These are phyloP conservation scores for Calonectria crousiana DNA, from an alignment of 2,329 filamentous ascomycete genomes.

Conservation along the genomic window DNA sequence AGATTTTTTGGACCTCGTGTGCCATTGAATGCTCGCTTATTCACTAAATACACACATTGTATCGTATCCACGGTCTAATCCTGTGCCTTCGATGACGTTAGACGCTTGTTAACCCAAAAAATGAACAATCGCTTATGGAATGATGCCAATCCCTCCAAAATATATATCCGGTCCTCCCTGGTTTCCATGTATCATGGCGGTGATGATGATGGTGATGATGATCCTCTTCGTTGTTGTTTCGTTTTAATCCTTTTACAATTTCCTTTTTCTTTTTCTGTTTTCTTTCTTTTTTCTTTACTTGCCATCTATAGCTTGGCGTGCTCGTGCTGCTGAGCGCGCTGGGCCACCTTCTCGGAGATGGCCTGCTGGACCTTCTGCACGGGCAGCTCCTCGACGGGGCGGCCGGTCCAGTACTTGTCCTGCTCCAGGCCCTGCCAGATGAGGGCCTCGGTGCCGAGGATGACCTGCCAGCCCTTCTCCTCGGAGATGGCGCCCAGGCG, in stretches of 20 bases:
- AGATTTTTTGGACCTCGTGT: background rate
- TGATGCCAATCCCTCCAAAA: conserved; percentile 7
- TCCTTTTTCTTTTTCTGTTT: background rate
- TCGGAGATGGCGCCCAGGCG: conserved; percentile 72
- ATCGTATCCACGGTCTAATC: background rate
- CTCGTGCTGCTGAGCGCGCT: conserved; percentile 34
- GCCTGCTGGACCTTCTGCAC: conserved; percentile 40
- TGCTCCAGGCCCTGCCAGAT: conserved; percentile 84
- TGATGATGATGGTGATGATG: background rate
- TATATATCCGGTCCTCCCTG: background rate
- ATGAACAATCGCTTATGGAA: background rate
- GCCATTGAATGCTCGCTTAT: background rate
- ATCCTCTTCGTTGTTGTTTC: background rate
- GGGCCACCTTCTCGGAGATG: conserved; percentile 41
- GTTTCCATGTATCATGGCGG: background rate
- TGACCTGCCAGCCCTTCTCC: conserved; percentile 76
- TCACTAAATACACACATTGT: conserved; percentile 7
- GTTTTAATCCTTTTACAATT: conserved; percentile 3
- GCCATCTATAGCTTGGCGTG: conserved; percentile 29
- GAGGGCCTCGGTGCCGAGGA: conserved; percentile 81
- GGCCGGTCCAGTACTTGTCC: conserved; percentile 74
- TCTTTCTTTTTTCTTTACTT: background rate
- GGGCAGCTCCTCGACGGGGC: conserved; percentile 64
- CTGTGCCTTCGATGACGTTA: background rate
- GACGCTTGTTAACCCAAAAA: background rate